phyloP scores from a whole-genome alignment of 75 land plant species.

The Chamaecyparis obtusa region DNA sequence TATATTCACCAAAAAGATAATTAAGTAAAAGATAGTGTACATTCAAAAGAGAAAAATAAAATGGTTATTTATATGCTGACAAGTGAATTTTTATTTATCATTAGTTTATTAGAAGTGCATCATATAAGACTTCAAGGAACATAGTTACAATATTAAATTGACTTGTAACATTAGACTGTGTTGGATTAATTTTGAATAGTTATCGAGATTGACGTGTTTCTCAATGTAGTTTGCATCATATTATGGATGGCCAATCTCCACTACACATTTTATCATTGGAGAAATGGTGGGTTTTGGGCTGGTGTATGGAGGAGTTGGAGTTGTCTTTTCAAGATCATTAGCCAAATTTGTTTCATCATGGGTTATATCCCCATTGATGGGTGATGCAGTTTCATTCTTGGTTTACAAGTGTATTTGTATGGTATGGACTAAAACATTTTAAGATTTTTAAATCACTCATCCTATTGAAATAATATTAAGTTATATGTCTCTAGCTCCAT shows the following conservation, averaged over 20 bases:
- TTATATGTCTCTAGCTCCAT: neutral
- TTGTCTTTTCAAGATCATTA: constrained; percentile 79
- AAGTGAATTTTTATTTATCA: neutral
- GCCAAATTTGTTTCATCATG: constrained; percentile 84
- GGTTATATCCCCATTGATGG: constrained; percentile 88
- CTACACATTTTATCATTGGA: constrained; percentile 97
- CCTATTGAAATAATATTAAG: neutral
- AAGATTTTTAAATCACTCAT: neutral
- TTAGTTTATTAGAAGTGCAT: neutral
- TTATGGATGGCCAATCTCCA: constrained; percentile 98
- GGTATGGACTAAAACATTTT: constrained; percentile 32
- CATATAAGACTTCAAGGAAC: neutral
- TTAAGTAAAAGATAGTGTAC: neutral
- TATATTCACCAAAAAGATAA: neutral
- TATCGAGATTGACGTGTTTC: neutral
- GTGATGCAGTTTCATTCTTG: constrained; percentile 73
- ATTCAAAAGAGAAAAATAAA: neutral
- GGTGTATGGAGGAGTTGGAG: constrained; percentile 83
- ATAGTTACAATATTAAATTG: neutral
- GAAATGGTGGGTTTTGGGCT: constrained; percentile 96
- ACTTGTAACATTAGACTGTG: neutral
- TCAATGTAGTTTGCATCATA: constrained; percentile 83
- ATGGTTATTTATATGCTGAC: neutral
- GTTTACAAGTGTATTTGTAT: constrained; percentile 94
- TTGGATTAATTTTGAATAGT: neutral